Conservation (phyloP, 2,329 filamentous ascomycete genomes). For the Pseudogymnoascus verrucosus region DNA sequence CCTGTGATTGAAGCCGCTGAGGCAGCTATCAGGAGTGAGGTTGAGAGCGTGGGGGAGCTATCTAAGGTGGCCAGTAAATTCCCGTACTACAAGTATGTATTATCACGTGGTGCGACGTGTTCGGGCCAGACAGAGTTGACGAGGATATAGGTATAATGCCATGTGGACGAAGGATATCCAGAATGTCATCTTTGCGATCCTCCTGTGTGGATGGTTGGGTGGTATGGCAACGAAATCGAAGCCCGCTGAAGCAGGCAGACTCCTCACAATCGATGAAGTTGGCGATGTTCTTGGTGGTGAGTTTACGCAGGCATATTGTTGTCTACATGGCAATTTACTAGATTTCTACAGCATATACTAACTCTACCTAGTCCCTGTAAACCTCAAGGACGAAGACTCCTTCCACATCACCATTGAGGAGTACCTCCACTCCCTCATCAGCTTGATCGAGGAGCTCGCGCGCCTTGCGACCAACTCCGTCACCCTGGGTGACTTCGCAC, state of each 20-base stretch:
- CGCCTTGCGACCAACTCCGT: slow-evolving; percentile 92
- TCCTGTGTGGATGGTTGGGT: slow-evolving; percentile 68
- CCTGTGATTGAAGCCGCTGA: slow-evolving; percentile 63
- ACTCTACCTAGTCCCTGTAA: slow-evolving; percentile 63
- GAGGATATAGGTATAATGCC: slow-evolving; percentile 56
- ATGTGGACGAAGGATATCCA: slow-evolving; percentile 82
- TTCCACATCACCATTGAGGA: slow-evolving; percentile 98
- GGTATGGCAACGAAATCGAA: slow-evolving; percentile 53
- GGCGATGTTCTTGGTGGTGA: slow-evolving; percentile 67
- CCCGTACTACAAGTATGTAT: slow-evolving; percentile 83
- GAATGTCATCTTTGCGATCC: slow-evolving; percentile 56
- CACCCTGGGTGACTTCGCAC: slow-evolving; percentile 77
- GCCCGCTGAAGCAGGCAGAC: slow-evolving; percentile 50
- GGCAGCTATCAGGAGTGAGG: slow-evolving; percentile 61
- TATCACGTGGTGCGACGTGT: background rate
- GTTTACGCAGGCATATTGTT: slow-evolving; percentile 17
- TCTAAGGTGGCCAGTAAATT: slow-evolving; percentile 69
- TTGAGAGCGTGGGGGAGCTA: slow-evolving; percentile 62
- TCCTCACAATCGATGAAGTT: slow-evolving; percentile 83
- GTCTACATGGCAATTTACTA: background rate
- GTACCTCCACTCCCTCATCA: slow-evolving; percentile 82
- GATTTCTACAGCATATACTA: slow-evolving; percentile 8
- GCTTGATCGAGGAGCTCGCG: slow-evolving; percentile 80
- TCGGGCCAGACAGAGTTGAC: slow-evolving; percentile 8
- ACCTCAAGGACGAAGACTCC: slow-evolving; percentile 78